These are phyloP conservation scores for Onygenales sp. DNA, from an alignment of 2,329 filamentous ascomycete species.

Conservation along the genomic window DNA sequence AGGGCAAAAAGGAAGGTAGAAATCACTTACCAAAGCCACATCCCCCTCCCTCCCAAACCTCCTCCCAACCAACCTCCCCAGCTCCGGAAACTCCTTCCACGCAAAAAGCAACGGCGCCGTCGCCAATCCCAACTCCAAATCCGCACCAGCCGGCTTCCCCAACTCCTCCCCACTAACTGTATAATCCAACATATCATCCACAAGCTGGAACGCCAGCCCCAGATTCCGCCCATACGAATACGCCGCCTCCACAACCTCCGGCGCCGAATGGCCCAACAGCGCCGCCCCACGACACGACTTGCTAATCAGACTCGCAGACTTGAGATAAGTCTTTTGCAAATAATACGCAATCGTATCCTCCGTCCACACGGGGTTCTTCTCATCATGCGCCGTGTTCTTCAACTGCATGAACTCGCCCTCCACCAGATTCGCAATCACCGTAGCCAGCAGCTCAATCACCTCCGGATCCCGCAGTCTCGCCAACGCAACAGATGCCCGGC, in stretches of 20 bases:
- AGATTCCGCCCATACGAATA: slow-evolving; percentile 91
- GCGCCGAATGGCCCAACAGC: slow-evolving; percentile 67
- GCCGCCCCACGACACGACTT: slow-evolving; percentile 91
- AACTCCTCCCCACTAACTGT: slow-evolving; percentile 75
- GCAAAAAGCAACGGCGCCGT: slow-evolving; percentile 92
- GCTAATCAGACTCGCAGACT: slow-evolving; percentile 89
- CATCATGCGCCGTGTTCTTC: slow-evolving; percentile 87
- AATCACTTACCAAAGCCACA: slow-evolving; percentile 61
- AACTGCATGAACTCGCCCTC: slow-evolving; percentile 99
- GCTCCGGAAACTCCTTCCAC: slow-evolving; percentile 78
- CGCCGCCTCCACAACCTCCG: slow-evolving; percentile 75
- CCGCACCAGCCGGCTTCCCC: slow-evolving; percentile 89
- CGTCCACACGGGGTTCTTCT: slow-evolving; percentile 72
- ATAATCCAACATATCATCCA: slow-evolving; percentile 97
- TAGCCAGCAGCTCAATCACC: slow-evolving; percentile 87
- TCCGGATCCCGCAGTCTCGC: slow-evolving; percentile 85
- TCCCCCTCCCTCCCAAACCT: slow-evolving; percentile 82
- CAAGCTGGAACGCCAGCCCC: slow-evolving; percentile 89
- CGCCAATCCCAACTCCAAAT: slow-evolving; percentile 84
- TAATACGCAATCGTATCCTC: slow-evolving; percentile 90
- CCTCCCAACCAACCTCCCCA: slow-evolving; percentile 81
- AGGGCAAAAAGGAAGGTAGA: neutral
- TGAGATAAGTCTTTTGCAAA: slow-evolving; percentile 95
- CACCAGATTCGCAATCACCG: slow-evolving; percentile 93
- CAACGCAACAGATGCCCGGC: slow-evolving; percentile 84